Evolutionary conservation across 2,329 filamentous ascomycete species (phyloP).

Genomic region (Ceratocystis destructans): DNA sequence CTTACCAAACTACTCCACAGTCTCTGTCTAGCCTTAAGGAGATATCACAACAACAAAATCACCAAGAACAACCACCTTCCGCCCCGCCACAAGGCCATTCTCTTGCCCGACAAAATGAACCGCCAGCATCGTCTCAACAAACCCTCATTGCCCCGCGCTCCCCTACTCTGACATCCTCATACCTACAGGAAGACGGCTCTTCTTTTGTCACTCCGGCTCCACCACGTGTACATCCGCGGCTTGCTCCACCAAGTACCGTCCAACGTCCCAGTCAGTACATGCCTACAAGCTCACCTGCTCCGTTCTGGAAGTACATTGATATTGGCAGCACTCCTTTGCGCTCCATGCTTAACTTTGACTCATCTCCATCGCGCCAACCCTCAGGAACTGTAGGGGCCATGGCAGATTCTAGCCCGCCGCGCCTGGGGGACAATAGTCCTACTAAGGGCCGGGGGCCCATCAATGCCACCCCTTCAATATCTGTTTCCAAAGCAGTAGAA

Average conservation of each 20-base stretch:
- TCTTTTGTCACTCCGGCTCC: constrained; percentile 61
- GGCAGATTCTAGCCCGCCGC: constrained; percentile 8
- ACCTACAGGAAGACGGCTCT: constrained; percentile 44
- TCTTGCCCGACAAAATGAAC: neutral
- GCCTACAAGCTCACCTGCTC: constrained; percentile 71
- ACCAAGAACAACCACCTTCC: neutral
- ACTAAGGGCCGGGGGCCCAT: constrained; percentile 23
- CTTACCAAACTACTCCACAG: constrained; percentile 31
- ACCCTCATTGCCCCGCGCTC: constrained; percentile 32
- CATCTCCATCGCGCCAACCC: constrained; percentile 43
- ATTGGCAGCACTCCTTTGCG: constrained; percentile 58
- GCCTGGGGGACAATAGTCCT: constrained; percentile 9
- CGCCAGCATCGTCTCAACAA: constrained; percentile 13
- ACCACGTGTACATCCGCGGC: constrained; percentile 55
- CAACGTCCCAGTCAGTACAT: constrained; percentile 74
- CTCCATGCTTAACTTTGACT: constrained; percentile 36
- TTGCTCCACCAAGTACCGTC: constrained; percentile 67
- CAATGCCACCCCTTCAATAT: constrained; percentile 5
- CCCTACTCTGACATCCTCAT: constrained; percentile 48
- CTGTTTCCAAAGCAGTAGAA: constrained; percentile 22
- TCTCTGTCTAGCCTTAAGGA: constrained; percentile 29
- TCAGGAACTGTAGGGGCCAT: neutral
- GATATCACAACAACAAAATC: constrained; percentile 9
- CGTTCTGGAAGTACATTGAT: constrained; percentile 79
- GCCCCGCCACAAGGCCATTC: neutral